Evolutionary conservation across 2,329 filamentous ascomycete species (phyloP).

Genomic region (Triangularia setosa): DNA sequence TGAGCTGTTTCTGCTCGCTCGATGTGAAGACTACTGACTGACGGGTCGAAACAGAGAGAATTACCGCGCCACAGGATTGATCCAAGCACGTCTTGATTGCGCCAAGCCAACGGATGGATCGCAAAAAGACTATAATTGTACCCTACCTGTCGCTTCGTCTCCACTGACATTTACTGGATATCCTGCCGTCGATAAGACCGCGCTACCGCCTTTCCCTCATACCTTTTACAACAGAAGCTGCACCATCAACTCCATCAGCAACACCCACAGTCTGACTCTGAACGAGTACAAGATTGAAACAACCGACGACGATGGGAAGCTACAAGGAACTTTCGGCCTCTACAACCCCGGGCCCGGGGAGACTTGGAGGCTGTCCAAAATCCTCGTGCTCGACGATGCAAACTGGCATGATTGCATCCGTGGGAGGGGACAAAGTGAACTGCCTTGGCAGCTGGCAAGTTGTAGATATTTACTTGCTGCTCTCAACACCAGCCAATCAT

Average conservation of each 20-base stretch:
- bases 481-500: neutral
- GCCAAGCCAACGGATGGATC: neutral
- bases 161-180: constrained; percentile 20
- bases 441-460: constrained; percentile 23
- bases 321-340: constrained; percentile 13
- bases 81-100: constrained; percentile 15
- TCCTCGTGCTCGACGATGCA: constrained; percentile 18
- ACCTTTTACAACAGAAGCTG: constrained; percentile 22
- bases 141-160: neutral
- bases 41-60: neutral
- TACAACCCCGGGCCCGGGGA: constrained; percentile 21
- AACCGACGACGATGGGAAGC: neutral
- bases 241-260: constrained; percentile 22
- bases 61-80: neutral
- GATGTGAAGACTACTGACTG: neutral
- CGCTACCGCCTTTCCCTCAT: constrained; percentile 19
- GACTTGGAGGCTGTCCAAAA: constrained; percentile 12
- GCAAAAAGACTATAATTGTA: constrained; percentile 13
- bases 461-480: constrained; percentile 22
- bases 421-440: neutral
- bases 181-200: neutral
- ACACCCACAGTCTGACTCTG: constrained; percentile 16
- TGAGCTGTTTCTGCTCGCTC: neutral
- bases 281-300: constrained; percentile 14
- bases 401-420: constrained; percentile 18